Percentiles rank a stretch among this genome's conserved stretches.
Evolutionary conservation across 1,284 basidiomycete genomes (phyloP).

Genomic region (Apiotrichum gamsii): DNA sequence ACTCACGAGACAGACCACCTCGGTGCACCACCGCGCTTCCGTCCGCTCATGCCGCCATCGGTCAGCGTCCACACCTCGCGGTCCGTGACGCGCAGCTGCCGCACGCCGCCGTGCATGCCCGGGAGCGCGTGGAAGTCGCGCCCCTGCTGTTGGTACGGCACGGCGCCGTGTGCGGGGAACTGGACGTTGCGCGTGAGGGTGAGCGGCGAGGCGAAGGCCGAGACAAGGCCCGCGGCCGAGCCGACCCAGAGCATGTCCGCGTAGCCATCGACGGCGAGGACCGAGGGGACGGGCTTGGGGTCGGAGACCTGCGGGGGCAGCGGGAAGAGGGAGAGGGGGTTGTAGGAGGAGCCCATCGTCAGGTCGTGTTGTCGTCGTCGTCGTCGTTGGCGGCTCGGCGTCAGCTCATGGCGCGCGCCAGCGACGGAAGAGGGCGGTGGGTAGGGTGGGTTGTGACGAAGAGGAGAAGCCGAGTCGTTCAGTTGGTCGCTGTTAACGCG

Average conservation of each 20-base stretch:
- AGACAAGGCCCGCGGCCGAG: slow-evolving; percentile 63
- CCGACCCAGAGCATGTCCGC: slow-evolving; percentile 88
- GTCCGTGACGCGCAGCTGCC: slow-evolving; percentile 67
- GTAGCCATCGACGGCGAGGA: slow-evolving; percentile 80
- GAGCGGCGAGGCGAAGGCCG: slow-evolving; percentile 62
- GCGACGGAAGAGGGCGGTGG: background rate
- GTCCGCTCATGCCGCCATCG: slow-evolving; percentile 43
- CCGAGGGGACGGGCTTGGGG: slow-evolving; percentile 50
- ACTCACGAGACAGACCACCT: slow-evolving; percentile 45
- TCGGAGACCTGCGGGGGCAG: slow-evolving; percentile 38
- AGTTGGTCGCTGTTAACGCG: too few relatives aligned
- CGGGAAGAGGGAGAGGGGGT: slow-evolving; percentile 43
- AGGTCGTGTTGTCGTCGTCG: too few relatives aligned
- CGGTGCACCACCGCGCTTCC: slow-evolving; percentile 43
- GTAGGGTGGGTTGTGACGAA: background rate
- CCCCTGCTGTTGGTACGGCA: slow-evolving; percentile 39
- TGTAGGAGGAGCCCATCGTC: slow-evolving; percentile 25
- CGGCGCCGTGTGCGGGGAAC: slow-evolving; percentile 58
- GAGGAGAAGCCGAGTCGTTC: too few relatives aligned
- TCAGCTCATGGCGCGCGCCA: slow-evolving; percentile 8
- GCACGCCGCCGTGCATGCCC: slow-evolving; percentile 49
- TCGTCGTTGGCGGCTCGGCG: too few relatives aligned
- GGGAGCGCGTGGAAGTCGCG: slow-evolving; percentile 16
- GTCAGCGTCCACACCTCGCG: slow-evolving; percentile 56
- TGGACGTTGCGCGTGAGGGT: slow-evolving; percentile 55